Base-by-base conservation (phyloP, 306 rosid species). In the Astragalus membranaceus region DNA sequence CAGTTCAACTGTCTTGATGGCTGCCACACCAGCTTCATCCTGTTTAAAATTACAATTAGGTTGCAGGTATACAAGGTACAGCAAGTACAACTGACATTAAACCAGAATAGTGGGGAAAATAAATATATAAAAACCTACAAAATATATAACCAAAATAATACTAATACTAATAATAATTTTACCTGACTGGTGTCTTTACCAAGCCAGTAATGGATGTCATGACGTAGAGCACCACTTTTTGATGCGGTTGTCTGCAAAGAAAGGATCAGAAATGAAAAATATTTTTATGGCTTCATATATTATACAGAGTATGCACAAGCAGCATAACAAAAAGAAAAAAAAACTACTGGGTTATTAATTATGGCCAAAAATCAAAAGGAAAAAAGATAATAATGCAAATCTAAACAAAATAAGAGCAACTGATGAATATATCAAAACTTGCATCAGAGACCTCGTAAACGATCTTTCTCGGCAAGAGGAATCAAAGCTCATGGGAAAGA, bases 21-120 rank as follows among this genome's bases (percentile, higher is more conserved):
- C 99, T 73, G 96, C 97, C 7, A 85, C 49, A 43, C 99, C 99
- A 50, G 97, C 91, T 89, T 95, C 99, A 74, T 95, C 99, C 99
- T 95, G 78, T 72, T 82, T 57, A 74, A 39, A 47, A 52, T 66
- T 69, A 41, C 47, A 39, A 60, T 75, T 59, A 49, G 29, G 53
- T 32, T 67, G 52, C 49, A 67, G 61, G 57, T 13, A 64, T 74
- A 30, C 30, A 26, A 26, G 30, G 1, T 26, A 26, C 41, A 70
- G 52, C 42, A 33, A 56, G 47, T 17, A 64, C 62, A 63, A 49
- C 51, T 50, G 32, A 63, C 44, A 41, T 53, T 57, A 66, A 47
- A 56, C 64, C 47, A 59, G 59, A 75, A 49, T 20, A 70, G 15
- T 8, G 3, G 16, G 29, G 49, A 61, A 69, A 41, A 48, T 65